A percentile compares a stretch with the other conserved stretches of the same genome.
phyloP scores from a whole-genome alignment of 345 rosid species.

The Citrus inodora region DNA sequence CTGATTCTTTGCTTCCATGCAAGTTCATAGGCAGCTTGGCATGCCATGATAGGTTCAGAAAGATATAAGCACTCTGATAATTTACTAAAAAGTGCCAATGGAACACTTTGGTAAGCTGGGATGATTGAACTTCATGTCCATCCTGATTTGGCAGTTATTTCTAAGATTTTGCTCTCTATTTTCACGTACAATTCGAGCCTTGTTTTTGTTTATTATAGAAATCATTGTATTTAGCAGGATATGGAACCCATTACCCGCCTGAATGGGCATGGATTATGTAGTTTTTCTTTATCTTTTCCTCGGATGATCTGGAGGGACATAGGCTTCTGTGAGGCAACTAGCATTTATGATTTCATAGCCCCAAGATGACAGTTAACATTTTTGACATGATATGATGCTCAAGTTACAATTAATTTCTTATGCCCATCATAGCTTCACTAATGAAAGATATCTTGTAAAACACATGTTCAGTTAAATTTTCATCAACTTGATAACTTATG shows the following conservation, averaged over 20 bases:
- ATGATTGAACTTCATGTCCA: neutral
- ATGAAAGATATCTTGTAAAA: neutral
- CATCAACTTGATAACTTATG: neutral
- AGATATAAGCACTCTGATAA: neutral
- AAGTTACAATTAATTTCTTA: neutral
- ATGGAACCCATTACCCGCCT: neutral
- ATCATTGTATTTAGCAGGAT: neutral
- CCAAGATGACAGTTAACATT: neutral
- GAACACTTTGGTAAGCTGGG: neutral
- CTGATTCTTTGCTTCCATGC: neutral
- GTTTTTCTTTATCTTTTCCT: neutral
- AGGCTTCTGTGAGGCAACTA: neutral
- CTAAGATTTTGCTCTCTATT: neutral
- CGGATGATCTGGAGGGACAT: neutral
- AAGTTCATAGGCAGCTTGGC: neutral
- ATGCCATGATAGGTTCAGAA: neutral
- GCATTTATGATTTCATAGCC: neutral
- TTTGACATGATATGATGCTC: neutral
- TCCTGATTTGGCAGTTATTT: neutral
- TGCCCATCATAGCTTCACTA: neutral
- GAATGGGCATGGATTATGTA: neutral
- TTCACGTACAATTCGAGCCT: neutral
- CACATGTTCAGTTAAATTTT: neutral
- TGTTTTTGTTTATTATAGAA: neutral
- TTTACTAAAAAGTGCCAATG: neutral